Conservation (phyloP, 2,329 filamentous ascomycete species). For the Neonectria ditissima region DNA sequence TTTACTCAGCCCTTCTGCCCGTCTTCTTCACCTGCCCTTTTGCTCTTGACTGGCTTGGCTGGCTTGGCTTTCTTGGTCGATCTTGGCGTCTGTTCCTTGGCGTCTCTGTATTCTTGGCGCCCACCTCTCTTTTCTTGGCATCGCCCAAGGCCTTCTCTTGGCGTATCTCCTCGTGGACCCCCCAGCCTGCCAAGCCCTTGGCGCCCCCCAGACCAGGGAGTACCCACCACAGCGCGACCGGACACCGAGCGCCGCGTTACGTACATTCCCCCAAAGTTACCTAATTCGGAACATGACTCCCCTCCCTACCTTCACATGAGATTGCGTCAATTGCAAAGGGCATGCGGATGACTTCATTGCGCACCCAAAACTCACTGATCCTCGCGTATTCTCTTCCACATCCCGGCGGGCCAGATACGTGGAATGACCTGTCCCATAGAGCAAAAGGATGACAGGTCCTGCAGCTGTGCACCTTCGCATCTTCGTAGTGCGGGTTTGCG, state of each 20-base stretch:
- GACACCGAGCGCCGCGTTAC: neutral
- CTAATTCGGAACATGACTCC: slow-evolving; percentile 4
- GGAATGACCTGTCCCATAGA: neutral
- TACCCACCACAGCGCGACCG: neutral
- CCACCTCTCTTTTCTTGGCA: neutral
- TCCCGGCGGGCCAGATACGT: neutral
- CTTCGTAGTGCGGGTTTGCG: neutral
- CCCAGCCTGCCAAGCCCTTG: slow-evolving; percentile 1
- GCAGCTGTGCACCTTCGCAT: neutral
- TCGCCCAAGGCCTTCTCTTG: neutral
- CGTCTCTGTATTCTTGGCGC: neutral
- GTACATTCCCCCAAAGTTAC: neutral
- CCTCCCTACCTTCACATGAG: neutral
- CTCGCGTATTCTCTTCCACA: neutral
- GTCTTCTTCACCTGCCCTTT: slow-evolving; percentile 3
- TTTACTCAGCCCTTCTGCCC: slow-evolving; percentile 11
- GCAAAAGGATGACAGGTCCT: neutral
- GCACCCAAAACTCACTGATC: neutral
- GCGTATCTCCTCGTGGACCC: neutral
- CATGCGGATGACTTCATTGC: neutral
- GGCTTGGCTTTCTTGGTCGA: slow-evolving; percentile 12
- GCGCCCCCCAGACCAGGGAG: neutral
- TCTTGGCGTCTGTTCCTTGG: neutral
- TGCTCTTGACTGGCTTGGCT: slow-evolving; percentile 9
- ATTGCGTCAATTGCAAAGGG: slow-evolving; percentile 8